Evolutionary conservation across 2,329 filamentous ascomycete species (phyloP).

Genomic region (Cladosporium sp.): DNA sequence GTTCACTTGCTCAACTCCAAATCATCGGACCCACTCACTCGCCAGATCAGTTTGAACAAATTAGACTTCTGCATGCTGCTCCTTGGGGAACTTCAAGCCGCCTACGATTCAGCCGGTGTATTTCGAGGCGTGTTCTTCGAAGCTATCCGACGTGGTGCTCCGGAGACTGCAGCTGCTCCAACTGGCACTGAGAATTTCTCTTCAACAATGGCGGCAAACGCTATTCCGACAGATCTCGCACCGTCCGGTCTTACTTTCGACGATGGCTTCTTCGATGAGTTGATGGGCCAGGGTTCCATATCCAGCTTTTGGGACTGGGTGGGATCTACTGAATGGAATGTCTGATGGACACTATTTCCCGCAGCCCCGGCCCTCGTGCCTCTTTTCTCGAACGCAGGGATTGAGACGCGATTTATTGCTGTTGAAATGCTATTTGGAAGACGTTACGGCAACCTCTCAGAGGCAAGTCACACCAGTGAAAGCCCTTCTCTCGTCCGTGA

Average conservation of each 20-base stretch:
- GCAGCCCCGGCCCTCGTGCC: no score
- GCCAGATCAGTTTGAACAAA: constrained; percentile 23
- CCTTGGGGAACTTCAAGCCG: constrained; percentile 12
- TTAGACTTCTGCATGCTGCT: constrained; percentile 23
- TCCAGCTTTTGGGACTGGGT: constrained; percentile 16
- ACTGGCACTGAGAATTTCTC: background rate
- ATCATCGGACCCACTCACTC: constrained; percentile 22
- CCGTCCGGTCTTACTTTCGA: background rate
- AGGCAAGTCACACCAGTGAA: constrained; percentile 11
- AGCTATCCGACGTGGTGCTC: background rate
- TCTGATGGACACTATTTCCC: background rate
- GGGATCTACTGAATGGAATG: constrained; percentile 11
- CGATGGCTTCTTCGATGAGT: background rate
- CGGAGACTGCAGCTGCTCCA: background rate
- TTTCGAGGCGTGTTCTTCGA: constrained; percentile 11
- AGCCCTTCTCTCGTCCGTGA: constrained; percentile 2
- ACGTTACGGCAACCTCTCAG: background rate
- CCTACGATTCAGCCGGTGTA: constrained; percentile 6
- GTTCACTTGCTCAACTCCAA: constrained; percentile 22
- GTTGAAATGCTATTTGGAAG: background rate
- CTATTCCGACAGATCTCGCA: background rate
- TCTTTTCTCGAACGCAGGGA: background rate
- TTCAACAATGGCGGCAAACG: background rate
- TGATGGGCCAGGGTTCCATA: constrained; percentile 8
- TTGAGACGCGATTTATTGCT: background rate